Percentiles rank a stretch among this genome's conserved stretches.
phyloP scores from a whole-genome alignment of 2,329 filamentous ascomycete species.

The Malbranchea zuffiana region DNA sequence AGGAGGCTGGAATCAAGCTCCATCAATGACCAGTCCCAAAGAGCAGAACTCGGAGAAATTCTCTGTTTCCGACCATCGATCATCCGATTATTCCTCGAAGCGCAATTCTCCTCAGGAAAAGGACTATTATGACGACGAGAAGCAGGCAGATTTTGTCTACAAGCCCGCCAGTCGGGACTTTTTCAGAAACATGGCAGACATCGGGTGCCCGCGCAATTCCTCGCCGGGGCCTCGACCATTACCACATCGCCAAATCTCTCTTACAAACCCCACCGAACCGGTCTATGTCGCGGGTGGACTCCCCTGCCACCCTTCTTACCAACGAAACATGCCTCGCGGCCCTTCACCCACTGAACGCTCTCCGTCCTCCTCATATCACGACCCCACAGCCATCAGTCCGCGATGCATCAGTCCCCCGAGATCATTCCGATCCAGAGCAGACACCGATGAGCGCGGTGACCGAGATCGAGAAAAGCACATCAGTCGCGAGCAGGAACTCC shows the following conservation, averaged over 20 bases:
- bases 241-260: not conserved
- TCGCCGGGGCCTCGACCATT: conserved; percentile 1
- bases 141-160: conserved; percentile 13
- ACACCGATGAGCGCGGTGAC: not conserved
- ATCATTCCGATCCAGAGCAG: conserved; percentile 1
- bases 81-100: too few species aligned
- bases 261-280: conserved; percentile 4
- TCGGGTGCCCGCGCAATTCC: conserved; percentile 11
- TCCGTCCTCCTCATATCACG: not conserved
- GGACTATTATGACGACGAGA: conserved; percentile 1
- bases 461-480: conserved; percentile 4
- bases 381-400: not conserved
- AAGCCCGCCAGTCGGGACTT: conserved; percentile 16
- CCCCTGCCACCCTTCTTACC: conserved; percentile 14
- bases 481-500: not conserved
- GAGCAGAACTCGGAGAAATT: conserved; percentile 4
- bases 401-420: not conserved
- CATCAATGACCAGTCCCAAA: too few species aligned
- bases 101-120: too few species aligned
- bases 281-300: conserved; percentile 7
- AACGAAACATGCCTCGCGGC: conserved; percentile 4
- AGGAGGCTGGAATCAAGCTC: conserved; percentile 16
- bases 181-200: conserved; percentile 16
- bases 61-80: too few species aligned
- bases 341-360: conserved; percentile 3